phyloP scores from a whole-genome alignment of 176 grass and related monocot species.

The Oryza glaberrima region DNA sequence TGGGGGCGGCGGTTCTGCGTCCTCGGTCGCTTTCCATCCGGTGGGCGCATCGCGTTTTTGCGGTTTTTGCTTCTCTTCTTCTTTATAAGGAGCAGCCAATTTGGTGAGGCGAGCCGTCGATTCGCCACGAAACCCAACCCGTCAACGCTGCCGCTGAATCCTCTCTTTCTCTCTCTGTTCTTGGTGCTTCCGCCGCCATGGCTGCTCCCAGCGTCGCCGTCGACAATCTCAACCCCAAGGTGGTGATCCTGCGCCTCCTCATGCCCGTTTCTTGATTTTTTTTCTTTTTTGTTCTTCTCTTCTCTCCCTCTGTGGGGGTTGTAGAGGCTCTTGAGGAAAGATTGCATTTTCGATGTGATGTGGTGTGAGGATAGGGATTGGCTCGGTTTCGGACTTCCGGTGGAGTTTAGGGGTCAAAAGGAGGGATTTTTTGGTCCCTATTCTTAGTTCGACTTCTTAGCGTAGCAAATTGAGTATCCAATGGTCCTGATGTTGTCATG shows the following conservation, averaged over 20 bases:
- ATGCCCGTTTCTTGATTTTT: not conserved
- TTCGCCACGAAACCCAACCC: conserved; percentile 41
- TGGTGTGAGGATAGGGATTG: not conserved
- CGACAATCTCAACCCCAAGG: not conserved
- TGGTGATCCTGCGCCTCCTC: not conserved
- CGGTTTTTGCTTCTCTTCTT: not conserved
- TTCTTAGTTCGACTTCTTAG: not conserved
- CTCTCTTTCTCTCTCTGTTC: not conserved
- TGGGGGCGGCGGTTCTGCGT: not conserved
- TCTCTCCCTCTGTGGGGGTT: too few species aligned
- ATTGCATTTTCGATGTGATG: conserved; percentile 29
- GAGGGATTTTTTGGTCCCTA: not conserved
- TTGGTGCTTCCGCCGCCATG: not conserved
- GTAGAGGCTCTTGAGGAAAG: not conserved
- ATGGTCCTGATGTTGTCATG: not conserved
- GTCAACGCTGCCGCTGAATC: not conserved
- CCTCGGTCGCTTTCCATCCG: conserved; percentile 30
- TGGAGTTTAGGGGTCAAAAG: not conserved
- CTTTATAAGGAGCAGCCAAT: conserved; percentile 38
- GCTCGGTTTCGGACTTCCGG: not conserved
- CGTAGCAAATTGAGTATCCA: not conserved
- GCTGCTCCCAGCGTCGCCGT: not conserved
- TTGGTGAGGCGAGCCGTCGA: conserved; percentile 13
- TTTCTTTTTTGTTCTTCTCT: too few species aligned
- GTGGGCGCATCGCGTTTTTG: conserved; percentile 22